phyloP scores from a whole-genome alignment of 2,329 filamentous ascomycete genomes.

The Claviceps africana region DNA sequence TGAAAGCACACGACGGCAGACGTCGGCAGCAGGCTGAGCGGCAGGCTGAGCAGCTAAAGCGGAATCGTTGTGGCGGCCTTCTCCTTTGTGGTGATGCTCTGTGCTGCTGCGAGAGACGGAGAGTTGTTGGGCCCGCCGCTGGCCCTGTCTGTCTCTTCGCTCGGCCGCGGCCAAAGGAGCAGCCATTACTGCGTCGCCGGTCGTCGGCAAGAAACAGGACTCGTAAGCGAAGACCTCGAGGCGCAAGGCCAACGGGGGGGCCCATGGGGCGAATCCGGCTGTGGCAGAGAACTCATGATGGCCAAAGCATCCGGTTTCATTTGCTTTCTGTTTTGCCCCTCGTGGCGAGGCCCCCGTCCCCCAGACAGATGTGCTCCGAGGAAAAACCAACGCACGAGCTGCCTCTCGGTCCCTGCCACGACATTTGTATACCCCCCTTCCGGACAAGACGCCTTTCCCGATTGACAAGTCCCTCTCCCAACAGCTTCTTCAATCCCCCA shows the following conservation, averaged over 20 bases:
- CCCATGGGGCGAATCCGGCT: neutral
- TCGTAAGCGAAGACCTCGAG: neutral
- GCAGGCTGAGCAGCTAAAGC: neutral
- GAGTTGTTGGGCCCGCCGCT: neutral
- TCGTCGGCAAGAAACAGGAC: neutral
- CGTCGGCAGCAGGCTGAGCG: neutral
- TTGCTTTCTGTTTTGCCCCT: neutral
- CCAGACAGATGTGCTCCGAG: neutral
- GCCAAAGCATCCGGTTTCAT: conserved; percentile 4
- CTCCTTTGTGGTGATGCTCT: neutral
- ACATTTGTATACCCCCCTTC: neutral
- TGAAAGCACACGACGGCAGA: neutral
- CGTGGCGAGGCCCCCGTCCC: neutral
- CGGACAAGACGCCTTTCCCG: neutral
- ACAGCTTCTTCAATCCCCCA: conserved; percentile 1
- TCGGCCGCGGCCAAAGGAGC: too few relatives aligned
- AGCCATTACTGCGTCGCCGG: neutral
- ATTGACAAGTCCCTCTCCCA: neutral
- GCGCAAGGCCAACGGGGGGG: neutral
- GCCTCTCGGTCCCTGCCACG: neutral
- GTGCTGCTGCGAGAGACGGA: neutral
- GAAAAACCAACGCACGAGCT: conserved; percentile 3
- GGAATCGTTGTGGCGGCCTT: neutral
- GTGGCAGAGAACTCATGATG: conserved; percentile 1
- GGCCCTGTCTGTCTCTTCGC: neutral